Evolutionary conservation across 1,284 basidiomycete genomes (phyloP), one percentile per base, ranked within the genome.

Genomic region (Fistulinella staudtii): DNA sequence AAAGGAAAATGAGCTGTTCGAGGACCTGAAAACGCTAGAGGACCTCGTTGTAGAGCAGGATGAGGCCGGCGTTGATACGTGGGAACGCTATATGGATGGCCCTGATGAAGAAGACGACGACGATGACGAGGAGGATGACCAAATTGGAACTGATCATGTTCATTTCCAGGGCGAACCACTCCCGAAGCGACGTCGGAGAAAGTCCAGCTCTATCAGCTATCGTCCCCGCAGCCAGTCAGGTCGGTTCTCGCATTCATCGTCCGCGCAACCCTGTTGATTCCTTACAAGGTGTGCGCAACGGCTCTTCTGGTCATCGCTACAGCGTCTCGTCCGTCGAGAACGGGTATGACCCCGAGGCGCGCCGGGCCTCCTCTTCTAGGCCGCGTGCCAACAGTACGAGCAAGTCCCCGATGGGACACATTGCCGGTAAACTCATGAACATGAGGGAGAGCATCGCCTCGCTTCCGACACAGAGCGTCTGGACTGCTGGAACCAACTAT

Each of bases 401-500:
- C 51, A 65, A 58, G 34, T 73, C 70, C 1, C 69, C 76, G 0
- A 64, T 75, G 7, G 66, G n/a, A n/a, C n/a, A 70, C 3, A 54
- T 85, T 2, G 72, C 76, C 1, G 75, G 58, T 57, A 76, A 68
- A 47, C 62, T 85, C 23, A 68, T 68, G 34, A 64, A 65, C 53
- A 64, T 79, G 56, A 75, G 62, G 43, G 77, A 79, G 50, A 82
- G 74, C 49, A 61, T 78, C 21, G 66, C 73, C 0, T 77, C 79
- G 8, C 55, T 67, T 3, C 49, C 49, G 1, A 52, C 57, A 1
- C 76, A 77, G 39, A 77, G 73, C 10, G 74, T 93, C 15, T 98
- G 93, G 93, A 89, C 79, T 3, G 78, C 89, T 24, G 80, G 77
- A 49, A 79, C 81, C 36, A 87, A 92, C 65, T 93, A 91, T 53